Evolutionary conservation across 257 asterid genomes (phyloP).

Genomic region (Solanum clarkiae): DNA sequence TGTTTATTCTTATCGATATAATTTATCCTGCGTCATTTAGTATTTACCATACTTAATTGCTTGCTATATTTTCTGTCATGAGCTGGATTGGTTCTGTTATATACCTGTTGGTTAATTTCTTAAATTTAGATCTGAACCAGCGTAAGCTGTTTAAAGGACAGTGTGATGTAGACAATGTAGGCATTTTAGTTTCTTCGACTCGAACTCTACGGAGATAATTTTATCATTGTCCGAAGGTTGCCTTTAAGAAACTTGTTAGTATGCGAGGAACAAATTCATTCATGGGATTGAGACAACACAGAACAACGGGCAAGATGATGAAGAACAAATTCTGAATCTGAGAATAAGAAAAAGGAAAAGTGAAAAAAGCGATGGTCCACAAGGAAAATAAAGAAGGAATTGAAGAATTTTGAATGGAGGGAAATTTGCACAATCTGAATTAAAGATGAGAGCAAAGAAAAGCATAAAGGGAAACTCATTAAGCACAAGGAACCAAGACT

Average conservation of each 20-base stretch:
- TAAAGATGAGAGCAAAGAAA: slow-evolving; percentile 34
- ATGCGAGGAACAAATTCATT: neutral
- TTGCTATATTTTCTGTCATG: neutral
- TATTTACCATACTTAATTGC: neutral
- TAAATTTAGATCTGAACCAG: too few species aligned
- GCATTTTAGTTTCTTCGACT: too few species aligned
- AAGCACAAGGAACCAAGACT: slow-evolving; percentile 61
- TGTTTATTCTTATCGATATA: neutral
- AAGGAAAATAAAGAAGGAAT: neutral
- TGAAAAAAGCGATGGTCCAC: slow-evolving; percentile 8
- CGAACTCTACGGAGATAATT: too few species aligned
- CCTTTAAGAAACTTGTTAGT: neutral
- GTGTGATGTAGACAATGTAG: too few species aligned
- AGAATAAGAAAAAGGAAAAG: neutral
- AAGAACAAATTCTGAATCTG: neutral
- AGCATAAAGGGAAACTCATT: slow-evolving; percentile 53
- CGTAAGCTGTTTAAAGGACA: too few species aligned
- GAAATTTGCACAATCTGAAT: neutral
- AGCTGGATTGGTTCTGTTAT: too few species aligned
- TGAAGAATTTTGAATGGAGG: slow-evolving; percentile 9
- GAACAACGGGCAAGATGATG: neutral
- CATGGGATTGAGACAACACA: neutral
- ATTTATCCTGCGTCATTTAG: neutral
- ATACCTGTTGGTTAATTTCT: too few species aligned
- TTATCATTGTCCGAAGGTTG: too few species aligned